A percentile compares a stretch with the other conserved stretches of the same genome.
These are phyloP conservation scores for Kluyveromyces sp. DNA, from an alignment of 1,139 yeast species.

Conservation along the genomic window DNA sequence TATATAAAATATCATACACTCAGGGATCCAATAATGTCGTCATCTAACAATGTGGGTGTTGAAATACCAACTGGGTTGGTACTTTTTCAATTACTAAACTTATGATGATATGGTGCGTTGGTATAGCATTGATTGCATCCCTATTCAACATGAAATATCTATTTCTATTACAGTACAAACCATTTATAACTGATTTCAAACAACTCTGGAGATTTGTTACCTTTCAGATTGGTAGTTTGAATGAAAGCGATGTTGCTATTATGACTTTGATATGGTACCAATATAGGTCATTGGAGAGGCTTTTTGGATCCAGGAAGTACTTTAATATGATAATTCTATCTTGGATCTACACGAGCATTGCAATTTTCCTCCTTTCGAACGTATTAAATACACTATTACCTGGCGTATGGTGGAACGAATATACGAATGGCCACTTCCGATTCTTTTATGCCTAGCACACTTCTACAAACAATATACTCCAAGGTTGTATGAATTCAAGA, in stretches of 20 bases:
- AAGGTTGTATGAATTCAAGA: slow-evolving; percentile 24
- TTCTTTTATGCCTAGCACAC: slow-evolving; percentile 23
- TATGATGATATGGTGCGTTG: slow-evolving; percentile 21
- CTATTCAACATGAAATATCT: slow-evolving; percentile 23
- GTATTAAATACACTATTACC: slow-evolving; percentile 15
- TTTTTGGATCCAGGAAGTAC: slow-evolving; percentile 28
- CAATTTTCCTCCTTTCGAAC: slow-evolving; percentile 12
- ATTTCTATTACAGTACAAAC: slow-evolving; percentile 24
- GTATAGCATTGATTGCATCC: slow-evolving; percentile 24
- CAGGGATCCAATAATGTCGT: background rate
- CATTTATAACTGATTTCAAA: slow-evolving; percentile 23
- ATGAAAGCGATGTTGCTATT: slow-evolving; percentile 27
- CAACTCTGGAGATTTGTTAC: slow-evolving; percentile 23
- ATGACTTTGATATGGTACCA: slow-evolving; percentile 27
- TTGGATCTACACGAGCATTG: slow-evolving; percentile 19
- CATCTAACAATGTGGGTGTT: slow-evolving; percentile 16
- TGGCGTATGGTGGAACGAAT: slow-evolving; percentile 20
- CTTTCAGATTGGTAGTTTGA: slow-evolving; percentile 24
- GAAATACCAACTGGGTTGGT: slow-evolving; percentile 25
- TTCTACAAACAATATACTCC: slow-evolving; percentile 30
- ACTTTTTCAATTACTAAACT: slow-evolving; percentile 23
- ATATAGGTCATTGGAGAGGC: slow-evolving; percentile 24
- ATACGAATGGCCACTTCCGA: slow-evolving; percentile 25
- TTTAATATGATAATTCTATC: slow-evolving; percentile 20
- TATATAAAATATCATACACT: background rate